Conservation (phyloP, 1,284 basidiomycete species). For the Phlebopus sp. region DNA sequence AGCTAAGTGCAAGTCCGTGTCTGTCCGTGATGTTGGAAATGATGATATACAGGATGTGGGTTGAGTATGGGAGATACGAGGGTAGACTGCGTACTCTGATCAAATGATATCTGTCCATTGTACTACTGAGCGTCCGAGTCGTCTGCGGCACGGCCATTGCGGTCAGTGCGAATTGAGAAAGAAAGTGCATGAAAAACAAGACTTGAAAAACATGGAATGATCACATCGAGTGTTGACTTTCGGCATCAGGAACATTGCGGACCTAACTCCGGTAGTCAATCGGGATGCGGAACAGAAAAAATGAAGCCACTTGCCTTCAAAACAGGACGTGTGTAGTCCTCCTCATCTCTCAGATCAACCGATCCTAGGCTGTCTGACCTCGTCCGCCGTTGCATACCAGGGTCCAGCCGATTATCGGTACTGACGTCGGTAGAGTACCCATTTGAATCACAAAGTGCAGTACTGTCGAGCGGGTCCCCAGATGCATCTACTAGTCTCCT, state of each 20-base stretch:
- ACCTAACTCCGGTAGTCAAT: constrained; percentile 35
- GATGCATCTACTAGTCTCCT: constrained; percentile 26
- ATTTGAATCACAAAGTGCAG: constrained; percentile 25
- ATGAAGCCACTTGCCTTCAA: constrained; percentile 45
- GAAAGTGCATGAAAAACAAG: constrained; percentile 5
- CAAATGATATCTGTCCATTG: constrained; percentile 19
- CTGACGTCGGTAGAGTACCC: constrained; percentile 35
- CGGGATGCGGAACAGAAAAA: not conserved
- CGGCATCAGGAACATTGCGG: constrained; percentile 45
- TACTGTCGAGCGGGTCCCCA: constrained; percentile 17
- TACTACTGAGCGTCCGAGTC: constrained; percentile 10
- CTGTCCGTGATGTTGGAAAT: constrained; percentile 11
- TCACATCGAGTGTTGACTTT: constrained; percentile 39
- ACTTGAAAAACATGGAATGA: constrained; percentile 8
- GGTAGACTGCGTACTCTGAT: constrained; percentile 6
- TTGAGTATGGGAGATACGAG: constrained; percentile 11
- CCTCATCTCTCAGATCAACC: constrained; percentile 46
- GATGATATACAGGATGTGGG: constrained; percentile 16
- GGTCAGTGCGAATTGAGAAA: constrained; percentile 2
- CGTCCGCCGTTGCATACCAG: constrained; percentile 40
- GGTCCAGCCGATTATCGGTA: constrained; percentile 45
- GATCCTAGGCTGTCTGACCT: constrained; percentile 32
- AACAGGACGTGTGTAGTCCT: constrained; percentile 56
- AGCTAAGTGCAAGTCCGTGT: constrained; percentile 14
- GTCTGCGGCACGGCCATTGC: not conserved